Evolutionary conservation across 208 protist genomes (phyloP).

Genomic region (Vickermania ingenoplastis): DNA sequence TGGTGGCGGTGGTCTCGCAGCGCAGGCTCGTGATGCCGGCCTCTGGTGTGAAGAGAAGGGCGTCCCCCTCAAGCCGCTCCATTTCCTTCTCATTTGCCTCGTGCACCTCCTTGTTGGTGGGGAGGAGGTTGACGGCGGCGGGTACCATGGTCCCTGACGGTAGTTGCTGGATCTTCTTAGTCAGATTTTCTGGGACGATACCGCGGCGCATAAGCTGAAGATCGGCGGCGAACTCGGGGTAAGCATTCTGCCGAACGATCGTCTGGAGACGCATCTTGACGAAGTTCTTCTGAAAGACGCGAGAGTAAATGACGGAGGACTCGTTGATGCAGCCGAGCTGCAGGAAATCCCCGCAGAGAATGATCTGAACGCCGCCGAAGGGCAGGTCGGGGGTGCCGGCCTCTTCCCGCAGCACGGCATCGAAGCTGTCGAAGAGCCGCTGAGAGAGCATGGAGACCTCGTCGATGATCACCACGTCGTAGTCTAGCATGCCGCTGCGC

Average conservation of each 20-base stretch:
- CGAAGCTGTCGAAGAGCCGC: constrained; percentile 84
- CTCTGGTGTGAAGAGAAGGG: constrained; percentile 58
- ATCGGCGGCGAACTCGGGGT: constrained; percentile 54
- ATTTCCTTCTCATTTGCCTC: constrained; percentile 70
- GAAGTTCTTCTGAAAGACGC: constrained; percentile 61
- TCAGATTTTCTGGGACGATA: constrained; percentile 45
- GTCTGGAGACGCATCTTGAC: constrained; percentile 68
- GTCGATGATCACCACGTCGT: constrained; percentile 89
- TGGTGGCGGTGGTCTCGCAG: constrained; percentile 65
- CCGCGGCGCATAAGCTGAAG: constrained; percentile 72
- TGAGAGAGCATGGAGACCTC: constrained; percentile 88
- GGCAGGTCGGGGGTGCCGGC: constrained; percentile 75
- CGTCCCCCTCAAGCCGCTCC: constrained; percentile 52
- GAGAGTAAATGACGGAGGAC: constrained; percentile 53
- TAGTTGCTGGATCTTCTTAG: constrained; percentile 57
- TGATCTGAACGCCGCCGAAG: constrained; percentile 90
- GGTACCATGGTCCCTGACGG: constrained; percentile 78
- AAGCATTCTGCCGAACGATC: constrained; percentile 53
- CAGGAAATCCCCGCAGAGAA: constrained; percentile 90
- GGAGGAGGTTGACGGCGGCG: constrained; percentile 75
- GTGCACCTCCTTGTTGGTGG: constrained; percentile 81
- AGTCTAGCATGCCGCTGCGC: constrained; percentile 56
- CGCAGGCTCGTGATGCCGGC: constrained; percentile 71
- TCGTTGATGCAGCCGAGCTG: constrained; percentile 88
- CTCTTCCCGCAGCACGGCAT: constrained; percentile 66